phyloP scores from a whole-genome alignment of 1,284 basidiomycete genomes.

The Flammula alnicola region DNA sequence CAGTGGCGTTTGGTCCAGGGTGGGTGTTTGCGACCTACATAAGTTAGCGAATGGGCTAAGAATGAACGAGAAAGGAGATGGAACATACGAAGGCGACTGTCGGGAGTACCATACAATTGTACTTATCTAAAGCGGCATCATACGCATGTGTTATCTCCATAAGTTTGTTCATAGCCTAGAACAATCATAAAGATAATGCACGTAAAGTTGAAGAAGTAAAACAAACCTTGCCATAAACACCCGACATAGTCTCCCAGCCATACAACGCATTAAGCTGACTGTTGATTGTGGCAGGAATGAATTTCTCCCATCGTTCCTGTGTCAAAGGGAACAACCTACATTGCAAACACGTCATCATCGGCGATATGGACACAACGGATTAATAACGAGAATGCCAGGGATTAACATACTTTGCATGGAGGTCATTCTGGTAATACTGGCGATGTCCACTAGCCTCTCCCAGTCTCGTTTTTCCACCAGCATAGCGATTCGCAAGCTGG shows the following conservation, averaged over 20 bases:
- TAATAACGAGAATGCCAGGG: too few relatives aligned
- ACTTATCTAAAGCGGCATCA: constrained; percentile 38
- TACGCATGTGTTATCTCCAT: constrained; percentile 47
- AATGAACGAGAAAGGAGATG: neutral
- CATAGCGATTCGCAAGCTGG: constrained; percentile 21
- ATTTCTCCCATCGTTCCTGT: constrained; percentile 26
- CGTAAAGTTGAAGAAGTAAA: neutral
- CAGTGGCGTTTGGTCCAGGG: constrained; percentile 19
- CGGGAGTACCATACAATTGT: constrained; percentile 50
- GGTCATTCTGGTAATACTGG: constrained; percentile 25
- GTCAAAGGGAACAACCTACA: constrained; percentile 22
- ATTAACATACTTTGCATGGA: constrained; percentile 17
- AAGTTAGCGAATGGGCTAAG: neutral
- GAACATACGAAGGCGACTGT: constrained; percentile 37
- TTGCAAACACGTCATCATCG: too few relatives aligned
- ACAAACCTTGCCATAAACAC: constrained; percentile 22
- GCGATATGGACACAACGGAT: too few relatives aligned
- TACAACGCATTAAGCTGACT: constrained; percentile 24
- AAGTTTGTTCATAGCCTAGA: constrained; percentile 44
- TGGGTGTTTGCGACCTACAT: constrained; percentile 25
- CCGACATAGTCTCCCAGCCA: constrained; percentile 22
- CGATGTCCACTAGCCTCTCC: constrained; percentile 18
- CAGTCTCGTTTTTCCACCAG: constrained; percentile 22
- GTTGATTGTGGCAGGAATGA: constrained; percentile 25
- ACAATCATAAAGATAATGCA: constrained; percentile 19